phyloP scores from a whole-genome alignment of 345 rosid species.

The Punica granatum region DNA sequence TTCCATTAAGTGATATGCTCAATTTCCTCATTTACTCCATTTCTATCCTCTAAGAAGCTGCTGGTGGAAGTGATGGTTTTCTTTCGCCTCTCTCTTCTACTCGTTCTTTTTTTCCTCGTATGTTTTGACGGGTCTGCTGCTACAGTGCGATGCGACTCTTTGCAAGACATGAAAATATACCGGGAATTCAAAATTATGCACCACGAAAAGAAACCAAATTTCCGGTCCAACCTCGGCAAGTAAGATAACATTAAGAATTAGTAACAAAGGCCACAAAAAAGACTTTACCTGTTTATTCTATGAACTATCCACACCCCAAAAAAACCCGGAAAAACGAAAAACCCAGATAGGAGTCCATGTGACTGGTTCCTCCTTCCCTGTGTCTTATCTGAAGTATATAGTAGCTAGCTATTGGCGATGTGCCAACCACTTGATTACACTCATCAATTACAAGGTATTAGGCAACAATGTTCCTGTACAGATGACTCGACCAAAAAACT shows the following conservation, averaged over 20 bases:
- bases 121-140: not conserved
- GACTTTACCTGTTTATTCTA: constrained; percentile 29
- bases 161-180: not conserved
- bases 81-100: not conserved
- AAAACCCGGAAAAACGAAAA: not conserved
- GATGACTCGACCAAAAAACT: constrained; percentile 34
- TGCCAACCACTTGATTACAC: constrained; percentile 58
- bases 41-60: not conserved
- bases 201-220: constrained; percentile 38
- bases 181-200: constrained; percentile 15
- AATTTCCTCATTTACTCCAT: not conserved
- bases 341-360: constrained; percentile 26
- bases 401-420: constrained; percentile 38
- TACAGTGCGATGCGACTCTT: not conserved
- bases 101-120: not conserved
- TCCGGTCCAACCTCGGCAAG: constrained; percentile 34
- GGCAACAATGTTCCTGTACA: constrained; percentile 50
- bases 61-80: not conserved
- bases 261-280: constrained; percentile 7
- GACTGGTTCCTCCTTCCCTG: constrained; percentile 40
- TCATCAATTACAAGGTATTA: constrained; percentile 25
- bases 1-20: not conserved
- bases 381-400: not conserved
- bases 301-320: constrained; percentile 44
- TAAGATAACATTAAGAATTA: constrained; percentile 44